A percentile compares a stretch with the other conserved stretches of the same genome.
Evolutionary conservation across 345 rosid species (phyloP).

Genomic region (Corchorus capsularis): DNA sequence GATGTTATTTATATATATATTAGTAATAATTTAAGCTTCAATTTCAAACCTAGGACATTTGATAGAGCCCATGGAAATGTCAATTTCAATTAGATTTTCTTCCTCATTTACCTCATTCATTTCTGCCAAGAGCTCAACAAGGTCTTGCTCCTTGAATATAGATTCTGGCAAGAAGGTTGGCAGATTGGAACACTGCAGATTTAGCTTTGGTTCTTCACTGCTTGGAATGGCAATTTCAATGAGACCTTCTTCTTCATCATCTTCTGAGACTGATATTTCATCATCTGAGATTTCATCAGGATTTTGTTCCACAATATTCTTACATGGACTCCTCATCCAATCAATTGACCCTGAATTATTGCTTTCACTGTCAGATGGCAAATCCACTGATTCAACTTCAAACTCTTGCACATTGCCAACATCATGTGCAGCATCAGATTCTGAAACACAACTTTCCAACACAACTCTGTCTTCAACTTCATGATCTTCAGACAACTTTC

Average conservation of each 20-base stretch:
- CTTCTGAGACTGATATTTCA: conserved; percentile 30
- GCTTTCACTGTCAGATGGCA: conserved; percentile 40
- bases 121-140: conserved; percentile 49
- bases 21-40: conserved; percentile 25
- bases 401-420: conserved; percentile 22
- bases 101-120: conserved; percentile 58
- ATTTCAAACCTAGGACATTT: conserved; percentile 43
- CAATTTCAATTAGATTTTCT: conserved; percentile 79
- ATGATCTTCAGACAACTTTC: not conserved
- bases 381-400: conserved; percentile 32
- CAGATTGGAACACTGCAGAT: conserved; percentile 16
- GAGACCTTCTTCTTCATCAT: conserved; percentile 58
- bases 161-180: conserved; percentile 33
- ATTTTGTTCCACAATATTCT: conserved; percentile 18
- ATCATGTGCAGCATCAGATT: conserved; percentile 24
- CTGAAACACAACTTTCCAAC: conserved; percentile 8
- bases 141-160: conserved; percentile 36
- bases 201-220: conserved; percentile 30
- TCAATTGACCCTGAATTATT: conserved; percentile 27
- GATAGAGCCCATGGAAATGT: conserved; percentile 72
- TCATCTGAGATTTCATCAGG: conserved; percentile 26
- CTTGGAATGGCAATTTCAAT: conserved; percentile 63
- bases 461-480: conserved; percentile 25
- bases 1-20: not conserved
- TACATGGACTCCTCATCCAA: conserved; percentile 27